Evolutionary conservation across 2,329 filamentous ascomycete genomes (phyloP), one percentile per base, ranked within the genome.

Genomic region (Trichoderma sp.): DNA sequence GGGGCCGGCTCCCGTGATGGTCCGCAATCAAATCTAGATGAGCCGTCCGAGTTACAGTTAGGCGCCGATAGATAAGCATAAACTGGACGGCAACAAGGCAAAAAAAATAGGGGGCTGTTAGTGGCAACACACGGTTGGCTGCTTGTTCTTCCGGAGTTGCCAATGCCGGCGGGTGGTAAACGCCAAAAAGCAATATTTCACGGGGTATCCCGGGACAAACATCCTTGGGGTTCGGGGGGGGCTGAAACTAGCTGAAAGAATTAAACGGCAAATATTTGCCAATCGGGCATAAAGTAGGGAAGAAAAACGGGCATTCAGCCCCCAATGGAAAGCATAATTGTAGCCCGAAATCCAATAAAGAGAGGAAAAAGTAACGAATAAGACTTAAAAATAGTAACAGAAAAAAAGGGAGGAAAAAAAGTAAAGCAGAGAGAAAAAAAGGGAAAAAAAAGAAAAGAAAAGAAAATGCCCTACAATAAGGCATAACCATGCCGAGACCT

Each of bases 51-150:
- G 24, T 24, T 49, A 49, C 53, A 40, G 37, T 35, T 66, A 35
- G 62, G 62, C 35, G n/a, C 37, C 49, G 35, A 57, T 2, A 58
- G 62, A 66, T 66, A 66, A 66, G 62, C 62, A 66, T 61, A 68
- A 62, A 43, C 24, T 31, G 52, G 16, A 53, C 35, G 31, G 61
- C n/a, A 64, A 56, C 13, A 55, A 4, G 3, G 52, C 33, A 4
- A n/a, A 6, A 27, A 40, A 61, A 64, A 31, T 43, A 11, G 62
- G 53, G 62, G 62, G 40, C 7, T 19, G 16, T 10, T 37, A 53
- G 37, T 37, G 52, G 37, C 62, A 58, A 40, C 24, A 14, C 29
- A 5, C 61, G 40, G 16, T 56, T 64, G 61, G 53, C 27, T 57
- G 37, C 40, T 53, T 10, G 37, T 66, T n/a, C 10, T 37, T 13